Evolutionary conservation across 257 asterid species (phyloP), one percentile per base, ranked within the genome.

Genomic region (Thymus mandschuricus): DNA sequence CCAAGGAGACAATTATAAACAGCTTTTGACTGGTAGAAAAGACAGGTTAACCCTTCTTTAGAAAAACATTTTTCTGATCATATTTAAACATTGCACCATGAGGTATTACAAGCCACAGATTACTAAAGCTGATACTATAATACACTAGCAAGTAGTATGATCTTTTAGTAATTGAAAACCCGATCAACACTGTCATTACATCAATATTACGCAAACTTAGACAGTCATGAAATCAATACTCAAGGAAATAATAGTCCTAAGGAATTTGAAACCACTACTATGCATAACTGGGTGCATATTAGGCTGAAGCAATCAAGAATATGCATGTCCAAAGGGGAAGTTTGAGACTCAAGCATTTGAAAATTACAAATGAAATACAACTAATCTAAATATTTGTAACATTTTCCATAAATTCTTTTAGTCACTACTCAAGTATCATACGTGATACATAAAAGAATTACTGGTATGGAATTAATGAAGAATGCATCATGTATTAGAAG

Each of bases 1-100:
- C 51, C 64, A 78, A 69, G 67, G 69, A 73, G 72, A 57, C 63
- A 11, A 57, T 59, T 44, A 61, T 51, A 49, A 66, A 43, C 48
- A 46, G 69, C 59, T 60, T 60, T 75, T 50, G 63, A 55, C 21
- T 44, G 34, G 54, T 63, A 35, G 12, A 11, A 69, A 71, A 30
- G 66, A 21, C n/a, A 43, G 27, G 1, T 38, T 11, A 46, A 29
- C 73, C 30, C 21, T 70, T 43, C 60, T 56, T 38, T 62, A 54
- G 30, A 54, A 48, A 60, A 34, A 10, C 27, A 30, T 50, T 13
- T 30, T 4, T 28, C 68, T 11, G n/a, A 27, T 43, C 55, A 63
- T 6, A 21, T 44, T 13, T 28, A 45, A 45, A 64, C 43, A 64
- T 29, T 29, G 43, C 12, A 66, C 11, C 12, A 58, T 11, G 56